Base-by-base conservation (phyloP, 139 green algal species). In the Chlamydomonas sp. region DNA sequence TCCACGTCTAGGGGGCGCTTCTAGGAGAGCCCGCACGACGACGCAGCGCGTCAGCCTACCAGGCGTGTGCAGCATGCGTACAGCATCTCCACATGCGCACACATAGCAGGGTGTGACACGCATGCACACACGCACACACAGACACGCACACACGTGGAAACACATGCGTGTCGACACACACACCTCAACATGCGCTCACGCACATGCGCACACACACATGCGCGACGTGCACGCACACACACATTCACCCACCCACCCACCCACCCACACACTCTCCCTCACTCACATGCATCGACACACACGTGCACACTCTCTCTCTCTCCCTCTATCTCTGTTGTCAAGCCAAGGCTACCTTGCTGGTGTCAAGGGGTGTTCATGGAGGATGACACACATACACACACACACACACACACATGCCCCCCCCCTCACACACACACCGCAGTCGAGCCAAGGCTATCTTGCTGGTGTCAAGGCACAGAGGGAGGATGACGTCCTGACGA, bases 401-500 rank as follows among this genome's bases (percentile, higher is more conserved):
- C 20, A 26, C 43, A 13, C 43, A 13, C 43, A 54, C 43, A 13
- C 43, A 54, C 43, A 13, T 26, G 20, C 43, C 43, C 13, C 13
- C 43, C 43, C 13, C 13, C 43, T 6, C n/a, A 28, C 54, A 26
- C n/a, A 63, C 54, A 16, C n/a, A 63, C 54, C 54, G 6, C 16
- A 16, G 6, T 34, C 13, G 43, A 61, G 47, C 29, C 34, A 16
- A 20, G 3, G 31, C 1, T 89, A 92, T 79, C 60, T 88, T 49
- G 35, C 48, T 2, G 68, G 60, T 24, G 75, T 92, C 34, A 74
- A 83, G 62, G 79, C 79, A 3, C 74, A 76, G 50, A 64, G 76
- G 4, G 65, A 67, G 29, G 84, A 89, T 13, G 85, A 90, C 57
- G 60, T 81, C 22, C 72, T 69, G 13, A 81, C 75, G 3, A 81